Percentiles rank a stretch among this genome's conserved stretches.
phyloP scores from a whole-genome alignment of 345 rosid species.

The Syzygium jambos region DNA sequence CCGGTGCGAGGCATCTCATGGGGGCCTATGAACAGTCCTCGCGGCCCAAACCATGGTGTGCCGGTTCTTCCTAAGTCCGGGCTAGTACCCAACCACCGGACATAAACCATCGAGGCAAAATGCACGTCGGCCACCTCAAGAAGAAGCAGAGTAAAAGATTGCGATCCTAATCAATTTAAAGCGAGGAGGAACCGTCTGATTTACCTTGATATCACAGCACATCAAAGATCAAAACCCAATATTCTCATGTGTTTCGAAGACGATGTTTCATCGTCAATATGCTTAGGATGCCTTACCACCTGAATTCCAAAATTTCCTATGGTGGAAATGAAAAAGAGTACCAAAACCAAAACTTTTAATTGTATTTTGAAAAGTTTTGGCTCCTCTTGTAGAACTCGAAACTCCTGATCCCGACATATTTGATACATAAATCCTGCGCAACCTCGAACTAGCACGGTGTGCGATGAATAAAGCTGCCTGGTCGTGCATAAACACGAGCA shows the following conservation, averaged over 20 bases:
- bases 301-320: background rate
- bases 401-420: background rate
- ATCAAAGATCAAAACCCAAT: background rate
- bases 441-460: background rate
- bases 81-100: background rate
- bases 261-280: background rate
- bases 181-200: background rate
- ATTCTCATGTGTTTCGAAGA: background rate
- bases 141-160: background rate
- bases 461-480: background rate
- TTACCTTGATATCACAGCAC: background rate
- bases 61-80: background rate
- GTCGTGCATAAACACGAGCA: background rate
- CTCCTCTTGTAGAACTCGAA: background rate
- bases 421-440: background rate
- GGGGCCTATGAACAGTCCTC: background rate
- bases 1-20: background rate
- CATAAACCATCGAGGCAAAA: background rate
- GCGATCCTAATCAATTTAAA: background rate
- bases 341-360: background rate
- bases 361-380: background rate
- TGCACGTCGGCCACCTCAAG: background rate
- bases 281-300: background rate
- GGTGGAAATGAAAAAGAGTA: background rate
- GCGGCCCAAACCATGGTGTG: background rate